Conservation (phyloP, 163 green algal genomes). For the Chlamydomonas reinhardtii region DNA sequence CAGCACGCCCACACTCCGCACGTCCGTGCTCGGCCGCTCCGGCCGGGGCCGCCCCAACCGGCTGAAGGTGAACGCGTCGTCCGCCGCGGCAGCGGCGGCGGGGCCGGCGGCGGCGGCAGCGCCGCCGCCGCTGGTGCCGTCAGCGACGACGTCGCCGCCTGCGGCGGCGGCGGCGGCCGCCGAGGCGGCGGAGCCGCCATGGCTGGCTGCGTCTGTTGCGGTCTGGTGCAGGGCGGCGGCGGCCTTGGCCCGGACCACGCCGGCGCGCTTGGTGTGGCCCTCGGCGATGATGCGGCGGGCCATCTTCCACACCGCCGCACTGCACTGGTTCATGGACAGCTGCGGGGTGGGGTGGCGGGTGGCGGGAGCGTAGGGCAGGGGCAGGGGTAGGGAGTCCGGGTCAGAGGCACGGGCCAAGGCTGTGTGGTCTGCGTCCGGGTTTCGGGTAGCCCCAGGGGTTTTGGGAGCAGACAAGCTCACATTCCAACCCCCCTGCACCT, state of each 20-base stretch:
- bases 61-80: background rate
- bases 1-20: conserved; percentile 32
- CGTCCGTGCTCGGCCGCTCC: background rate
- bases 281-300: conserved; percentile 62
- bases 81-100: background rate
- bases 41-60: background rate
- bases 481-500: too few species aligned
- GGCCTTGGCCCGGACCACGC: background rate
- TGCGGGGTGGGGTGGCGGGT: conserved; percentile 26
- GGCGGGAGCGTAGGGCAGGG: background rate
- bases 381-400: too few species aligned
- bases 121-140: background rate
- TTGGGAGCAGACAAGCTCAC: too few species aligned
- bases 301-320: conserved; percentile 72
- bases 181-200: conserved; percentile 15
- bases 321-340: conserved; percentile 92
- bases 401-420: too few species aligned
- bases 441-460: too few species aligned
- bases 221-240: conserved; percentile 4
- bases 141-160: background rate
- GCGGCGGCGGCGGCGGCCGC: background rate
- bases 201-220: conserved; percentile 18
- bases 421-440: too few species aligned
- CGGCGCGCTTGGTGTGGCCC: conserved; percentile 32
- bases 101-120: background rate